A percentile compares a stretch with the other conserved stretches of the same genome.
These are phyloP conservation scores for Spinacia oleracea DNA, from an alignment of 179 eudicot species.

Conservation along the genomic window DNA sequence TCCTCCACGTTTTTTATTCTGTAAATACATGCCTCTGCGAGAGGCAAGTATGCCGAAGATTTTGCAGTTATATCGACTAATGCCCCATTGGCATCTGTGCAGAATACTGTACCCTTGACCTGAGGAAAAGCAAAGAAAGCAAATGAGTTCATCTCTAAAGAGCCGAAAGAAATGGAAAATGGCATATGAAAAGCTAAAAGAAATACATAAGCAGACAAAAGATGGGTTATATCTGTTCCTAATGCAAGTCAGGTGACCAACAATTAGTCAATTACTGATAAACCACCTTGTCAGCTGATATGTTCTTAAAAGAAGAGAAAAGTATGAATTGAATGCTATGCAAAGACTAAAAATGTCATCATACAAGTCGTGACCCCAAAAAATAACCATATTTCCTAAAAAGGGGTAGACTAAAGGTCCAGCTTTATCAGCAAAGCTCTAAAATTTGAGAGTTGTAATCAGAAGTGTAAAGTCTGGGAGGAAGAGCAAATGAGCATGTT, in stretches of 20 bases:
- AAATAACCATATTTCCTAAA: background rate
- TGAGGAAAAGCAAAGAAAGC: conserved; percentile 26
- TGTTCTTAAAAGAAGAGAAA: background rate
- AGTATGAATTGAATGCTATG: background rate
- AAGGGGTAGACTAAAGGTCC: background rate
- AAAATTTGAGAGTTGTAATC: background rate
- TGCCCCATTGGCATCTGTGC: conserved; percentile 72
- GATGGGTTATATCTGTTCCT: background rate
- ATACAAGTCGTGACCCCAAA: background rate
- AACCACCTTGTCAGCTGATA: background rate
- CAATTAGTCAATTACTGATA: background rate
- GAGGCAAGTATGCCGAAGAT: conserved; percentile 86
- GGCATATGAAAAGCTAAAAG: background rate
- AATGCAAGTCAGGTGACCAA: background rate
- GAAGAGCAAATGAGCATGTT: background rate
- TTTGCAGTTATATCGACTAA: conserved; percentile 83
- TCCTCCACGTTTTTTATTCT: conserved; percentile 68
- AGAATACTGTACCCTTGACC: conserved; percentile 81
- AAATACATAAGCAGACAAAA: background rate
- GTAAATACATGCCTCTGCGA: conserved; percentile 75
- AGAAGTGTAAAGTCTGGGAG: too few relatives aligned
- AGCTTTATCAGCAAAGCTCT: background rate
- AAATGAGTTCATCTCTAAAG: conserved; percentile 9
- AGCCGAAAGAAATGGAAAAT: background rate
- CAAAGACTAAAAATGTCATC: background rate